Evolutionary conservation across 805 yeast genomes (phyloP), one percentile per base, ranked within the genome.

Genomic region (Yueomyces sp.): DNA sequence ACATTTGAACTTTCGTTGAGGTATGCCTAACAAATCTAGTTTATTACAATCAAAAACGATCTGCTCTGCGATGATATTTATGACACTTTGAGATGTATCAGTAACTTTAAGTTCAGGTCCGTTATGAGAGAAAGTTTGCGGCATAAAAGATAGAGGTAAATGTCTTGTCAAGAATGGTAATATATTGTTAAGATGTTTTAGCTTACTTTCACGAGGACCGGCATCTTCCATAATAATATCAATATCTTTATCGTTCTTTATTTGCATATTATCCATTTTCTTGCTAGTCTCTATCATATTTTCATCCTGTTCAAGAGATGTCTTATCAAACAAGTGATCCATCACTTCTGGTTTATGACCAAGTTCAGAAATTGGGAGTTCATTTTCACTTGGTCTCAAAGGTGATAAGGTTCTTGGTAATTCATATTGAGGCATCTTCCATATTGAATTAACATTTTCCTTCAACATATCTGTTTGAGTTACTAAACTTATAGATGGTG

Each of bases 131-230:
- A 77, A 77, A 11, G 56, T 52, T 12, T 68, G 64, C 0, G 94
- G 90, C 8, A 83, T 76, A 0, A 83, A 72, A 39, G 71, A 66
- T 0, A 79, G 65, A 26, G 85, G 79, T 46, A 81, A 73, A 38
- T 79, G 74, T 46, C 88, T 63, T 29, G 83, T 59, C 8, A 83
- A 66, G 59, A 83, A 76, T 2, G 87, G 88, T 33, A 82, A 58
- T 60, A 30, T 6, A 30, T 9, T 30, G 33, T 30, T 30, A n/a
- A 34, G n/a, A 5, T 7, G 8, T n/a, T 9, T 34, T 11, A 19
- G 8, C 8, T 11, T 5, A 11, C n/a, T n/a, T 7, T 34, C 5
- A 9, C 8, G n/a, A 9, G 8, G 6, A 34, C 5, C n/a, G 5
- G 12, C 26, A 7, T 34, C 37, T 9, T 34, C n/a, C 34, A 31